These are phyloP conservation scores for Boletus coccyginus DNA, from an alignment of 768 basidiomycete species.

Conservation along the genomic window DNA sequence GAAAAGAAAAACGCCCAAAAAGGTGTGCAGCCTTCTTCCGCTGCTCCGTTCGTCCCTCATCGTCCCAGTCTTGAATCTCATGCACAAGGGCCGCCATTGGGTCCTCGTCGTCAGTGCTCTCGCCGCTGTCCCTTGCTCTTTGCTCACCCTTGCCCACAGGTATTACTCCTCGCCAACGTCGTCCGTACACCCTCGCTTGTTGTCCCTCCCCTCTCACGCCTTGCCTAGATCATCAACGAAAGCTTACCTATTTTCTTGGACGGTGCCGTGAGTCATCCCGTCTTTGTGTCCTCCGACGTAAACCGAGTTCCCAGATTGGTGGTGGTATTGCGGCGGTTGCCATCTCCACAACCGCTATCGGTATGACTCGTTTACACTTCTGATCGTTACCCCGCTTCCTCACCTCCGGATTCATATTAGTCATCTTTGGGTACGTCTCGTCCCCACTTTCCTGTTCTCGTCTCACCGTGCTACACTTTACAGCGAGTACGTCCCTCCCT, in stretches of 20 bases:
- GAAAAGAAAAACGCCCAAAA: constrained; percentile 71
- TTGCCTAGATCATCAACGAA: constrained; percentile 70
- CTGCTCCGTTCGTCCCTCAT: not conserved
- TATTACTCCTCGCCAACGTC: constrained; percentile 86
- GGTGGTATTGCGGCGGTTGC: constrained; percentile 75
- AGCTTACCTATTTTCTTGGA: constrained; percentile 82
- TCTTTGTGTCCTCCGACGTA: constrained; percentile 55
- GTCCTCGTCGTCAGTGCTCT: constrained; percentile 72
- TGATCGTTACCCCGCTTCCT: not conserved
- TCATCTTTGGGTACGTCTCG: constrained; percentile 73
- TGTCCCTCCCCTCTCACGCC: not conserved
- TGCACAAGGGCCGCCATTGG: constrained; percentile 81
- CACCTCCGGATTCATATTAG: constrained; percentile 33
- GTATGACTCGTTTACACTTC: constrained; percentile 33
- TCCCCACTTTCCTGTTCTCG: not conserved
- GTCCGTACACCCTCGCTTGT: constrained; percentile 38
- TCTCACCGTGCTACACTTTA: constrained; percentile 8
- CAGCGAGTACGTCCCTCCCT: constrained; percentile 36
- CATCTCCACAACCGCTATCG: constrained; percentile 63
- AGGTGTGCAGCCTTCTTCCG: constrained; percentile 44
- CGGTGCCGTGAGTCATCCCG: constrained; percentile 50
- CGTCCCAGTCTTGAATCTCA: constrained; percentile 47
- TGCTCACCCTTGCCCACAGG: constrained; percentile 40
- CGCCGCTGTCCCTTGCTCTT: not conserved
- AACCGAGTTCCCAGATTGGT: constrained; percentile 46